Percentiles rank a stretch among this genome's conserved stretches.
These are phyloP conservation scores for Pistacia vera DNA, from an alignment of 345 rosid genomes.

Conservation along the genomic window DNA sequence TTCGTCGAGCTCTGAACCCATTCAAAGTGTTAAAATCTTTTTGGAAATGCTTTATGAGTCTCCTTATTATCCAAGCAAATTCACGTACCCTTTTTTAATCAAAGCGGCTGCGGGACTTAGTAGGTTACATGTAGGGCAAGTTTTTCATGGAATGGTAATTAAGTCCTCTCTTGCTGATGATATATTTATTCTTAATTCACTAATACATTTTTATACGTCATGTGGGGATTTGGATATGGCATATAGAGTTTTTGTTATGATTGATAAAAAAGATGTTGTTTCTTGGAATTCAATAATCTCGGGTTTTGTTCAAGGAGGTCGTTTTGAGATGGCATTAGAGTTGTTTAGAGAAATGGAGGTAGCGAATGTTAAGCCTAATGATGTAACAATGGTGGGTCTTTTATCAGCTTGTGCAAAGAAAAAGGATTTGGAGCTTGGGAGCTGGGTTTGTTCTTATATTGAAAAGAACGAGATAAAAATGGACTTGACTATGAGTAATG, in stretches of 20 bases:
- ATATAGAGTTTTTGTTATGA: constrained; percentile 49
- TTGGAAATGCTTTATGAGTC: constrained; percentile 49
- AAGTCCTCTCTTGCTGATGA: constrained; percentile 49
- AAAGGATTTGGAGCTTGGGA: constrained; percentile 60
- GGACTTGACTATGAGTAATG: constrained; percentile 64
- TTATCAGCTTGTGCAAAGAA: constrained; percentile 61
- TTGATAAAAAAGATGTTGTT: constrained; percentile 56
- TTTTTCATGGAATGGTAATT: constrained; percentile 64
- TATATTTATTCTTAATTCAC: constrained; percentile 53
- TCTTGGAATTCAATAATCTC: constrained; percentile 84
- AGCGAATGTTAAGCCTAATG: constrained; percentile 57
- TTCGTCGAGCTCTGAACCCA: constrained; percentile 61
- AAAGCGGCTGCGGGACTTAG: constrained; percentile 52
- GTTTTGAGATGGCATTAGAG: constrained; percentile 57
- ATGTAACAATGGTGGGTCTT: constrained; percentile 71
- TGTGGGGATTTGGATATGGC: constrained; percentile 64
- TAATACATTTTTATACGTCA: constrained; percentile 61
- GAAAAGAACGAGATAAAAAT: constrained; percentile 39
- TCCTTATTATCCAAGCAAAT: constrained; percentile 51
- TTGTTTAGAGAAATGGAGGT: constrained; percentile 52
- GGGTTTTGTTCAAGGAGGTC: constrained; percentile 58
- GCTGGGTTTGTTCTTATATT: constrained; percentile 48
- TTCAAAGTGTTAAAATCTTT: constrained; percentile 44
- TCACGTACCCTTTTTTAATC: constrained; percentile 67
- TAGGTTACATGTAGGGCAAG: constrained; percentile 40